These are phyloP conservation scores for Diaporthe aspalathi DNA, from an alignment of 2,329 filamentous ascomycete genomes.

Conservation along the genomic window DNA sequence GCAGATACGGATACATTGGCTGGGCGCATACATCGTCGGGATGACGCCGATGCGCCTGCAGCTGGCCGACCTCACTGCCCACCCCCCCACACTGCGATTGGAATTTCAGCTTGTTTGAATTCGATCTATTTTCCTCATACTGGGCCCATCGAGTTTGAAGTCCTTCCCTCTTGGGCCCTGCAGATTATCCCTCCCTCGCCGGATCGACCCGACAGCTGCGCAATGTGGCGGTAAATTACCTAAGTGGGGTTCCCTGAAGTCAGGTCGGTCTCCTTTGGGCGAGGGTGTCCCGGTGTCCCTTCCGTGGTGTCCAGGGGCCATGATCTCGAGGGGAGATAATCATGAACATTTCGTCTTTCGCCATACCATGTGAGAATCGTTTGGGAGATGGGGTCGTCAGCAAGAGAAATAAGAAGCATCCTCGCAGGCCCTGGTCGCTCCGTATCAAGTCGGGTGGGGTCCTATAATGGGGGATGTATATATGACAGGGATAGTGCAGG, in stretches of 20 bases:
- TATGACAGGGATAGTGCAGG: slow-evolving; percentile 13
- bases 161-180: neutral
- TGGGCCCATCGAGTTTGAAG: neutral
- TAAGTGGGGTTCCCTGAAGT: neutral
- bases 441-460: neutral
- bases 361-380: too few species aligned
- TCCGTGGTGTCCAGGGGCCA: neutral
- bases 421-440: neutral
- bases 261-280: neutral
- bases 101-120: neutral
- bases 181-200: neutral
- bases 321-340: neutral
- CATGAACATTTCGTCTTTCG: neutral
- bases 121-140: neutral
- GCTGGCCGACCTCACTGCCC: slow-evolving; percentile 7
- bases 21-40: slow-evolving; percentile 8
- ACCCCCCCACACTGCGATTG: neutral
- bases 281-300: too few species aligned
- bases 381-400: neutral
- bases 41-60: neutral
- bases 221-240: slow-evolving; percentile 17
- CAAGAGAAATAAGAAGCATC: neutral
- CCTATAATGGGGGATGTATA: neutral
- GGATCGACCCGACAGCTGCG: slow-evolving; percentile 18
- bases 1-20: slow-evolving; percentile 31